Conservation (phyloP, 768 basidiomycete genomes). For the Megacollybia marginata region DNA sequence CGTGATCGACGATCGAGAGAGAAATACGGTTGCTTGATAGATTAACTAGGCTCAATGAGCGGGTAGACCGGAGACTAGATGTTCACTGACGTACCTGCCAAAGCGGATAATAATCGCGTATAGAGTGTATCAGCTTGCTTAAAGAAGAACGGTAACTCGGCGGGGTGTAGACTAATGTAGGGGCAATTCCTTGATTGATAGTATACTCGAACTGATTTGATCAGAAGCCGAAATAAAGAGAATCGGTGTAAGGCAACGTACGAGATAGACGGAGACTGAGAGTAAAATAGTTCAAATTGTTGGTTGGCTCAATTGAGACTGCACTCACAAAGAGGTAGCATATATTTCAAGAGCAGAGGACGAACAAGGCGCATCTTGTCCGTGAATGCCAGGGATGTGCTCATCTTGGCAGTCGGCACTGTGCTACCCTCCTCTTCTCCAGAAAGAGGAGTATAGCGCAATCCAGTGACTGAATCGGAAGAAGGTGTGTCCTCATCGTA, state of each 20-base stretch:
- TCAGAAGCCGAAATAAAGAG: background rate
- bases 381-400: slow-evolving; percentile 45
- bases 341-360: slow-evolving; percentile 76
- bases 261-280: slow-evolving; percentile 37
- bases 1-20: slow-evolving; percentile 88
- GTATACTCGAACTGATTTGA: slow-evolving; percentile 73
- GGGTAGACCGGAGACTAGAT: slow-evolving; percentile 4
- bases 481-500: slow-evolving; percentile 32
- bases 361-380: slow-evolving; percentile 81
- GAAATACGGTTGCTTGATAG: slow-evolving; percentile 86
- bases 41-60: slow-evolving; percentile 45
- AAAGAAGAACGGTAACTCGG: slow-evolving; percentile 52
- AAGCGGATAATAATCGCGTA: slow-evolving; percentile 91
- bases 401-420: slow-evolving; percentile 30
- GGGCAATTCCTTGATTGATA: slow-evolving; percentile 90
- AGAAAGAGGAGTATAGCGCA: slow-evolving; percentile 40
- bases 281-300: slow-evolving; percentile 1
- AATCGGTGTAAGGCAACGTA: slow-evolving; percentile 16
- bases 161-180: slow-evolving; percentile 80
- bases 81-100: slow-evolving; percentile 63
- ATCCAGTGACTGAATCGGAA: slow-evolving; percentile 10
- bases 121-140: slow-evolving; percentile 70
- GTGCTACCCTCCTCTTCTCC: slow-evolving; percentile 35
- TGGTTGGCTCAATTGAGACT: background rate
- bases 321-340: slow-evolving; percentile 85